Percentiles rank a stretch among this genome's conserved stretches.
Conservation (phyloP, 345 rosid genomes). For the Citrus reticulata region DNA sequence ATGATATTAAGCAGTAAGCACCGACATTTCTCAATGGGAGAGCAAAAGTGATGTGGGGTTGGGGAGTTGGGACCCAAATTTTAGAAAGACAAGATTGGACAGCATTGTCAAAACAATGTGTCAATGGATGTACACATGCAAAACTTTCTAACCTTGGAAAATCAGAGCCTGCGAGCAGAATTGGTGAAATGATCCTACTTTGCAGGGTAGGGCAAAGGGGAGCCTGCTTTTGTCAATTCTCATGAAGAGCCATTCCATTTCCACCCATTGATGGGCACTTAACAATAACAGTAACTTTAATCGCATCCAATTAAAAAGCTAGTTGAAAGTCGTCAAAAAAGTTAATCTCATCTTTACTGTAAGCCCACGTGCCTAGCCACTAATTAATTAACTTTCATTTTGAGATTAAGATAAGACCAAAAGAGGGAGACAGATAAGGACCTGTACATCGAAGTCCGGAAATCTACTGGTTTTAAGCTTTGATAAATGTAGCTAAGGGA, state of each 20-base stretch:
- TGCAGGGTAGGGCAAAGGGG: background rate
- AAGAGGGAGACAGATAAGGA: background rate
- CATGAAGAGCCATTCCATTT: background rate
- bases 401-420: background rate
- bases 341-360: constrained; percentile 1
- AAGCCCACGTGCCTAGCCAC: constrained; percentile 17
- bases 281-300: background rate
- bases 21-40: background rate
- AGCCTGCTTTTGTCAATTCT: background rate
- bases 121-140: background rate
- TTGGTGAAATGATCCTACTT: background rate
- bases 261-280: background rate
- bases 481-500: background rate
- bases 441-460: constrained; percentile 6
- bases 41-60: background rate
- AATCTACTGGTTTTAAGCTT: constrained; percentile 9
- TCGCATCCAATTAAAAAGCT: background rate
- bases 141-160: background rate
- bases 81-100: background rate
- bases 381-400: background rate
- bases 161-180: background rate
- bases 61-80: background rate
- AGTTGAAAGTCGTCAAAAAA: constrained; percentile 1
- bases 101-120: background rate
- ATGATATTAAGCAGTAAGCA: background rate